Conservation (phyloP, 148 eudicot genomes). For the Simmondsia chinensis region DNA sequence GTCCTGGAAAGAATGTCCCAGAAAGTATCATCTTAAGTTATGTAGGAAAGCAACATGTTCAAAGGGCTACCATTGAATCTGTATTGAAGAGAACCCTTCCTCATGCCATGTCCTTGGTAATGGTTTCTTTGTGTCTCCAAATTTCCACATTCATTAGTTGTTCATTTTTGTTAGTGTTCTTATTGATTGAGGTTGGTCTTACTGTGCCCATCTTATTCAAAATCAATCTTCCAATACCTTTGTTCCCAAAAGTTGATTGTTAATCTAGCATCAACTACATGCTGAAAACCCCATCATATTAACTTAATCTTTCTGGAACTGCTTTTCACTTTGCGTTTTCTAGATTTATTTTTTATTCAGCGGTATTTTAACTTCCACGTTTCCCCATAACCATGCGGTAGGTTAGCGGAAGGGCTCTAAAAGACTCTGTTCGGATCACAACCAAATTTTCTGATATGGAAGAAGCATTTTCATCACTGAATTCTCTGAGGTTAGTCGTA, state of each 20-base stretch:
- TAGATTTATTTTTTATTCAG: no score
- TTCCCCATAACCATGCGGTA: slow-evolving; percentile 12
- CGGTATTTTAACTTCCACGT: neutral
- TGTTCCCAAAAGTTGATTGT: no score
- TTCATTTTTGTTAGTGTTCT: no score
- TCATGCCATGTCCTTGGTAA: slow-evolving; percentile 91
- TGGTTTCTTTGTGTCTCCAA: no score
- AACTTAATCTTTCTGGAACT: no score
- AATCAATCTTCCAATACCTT: no score
- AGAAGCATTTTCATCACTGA: slow-evolving; percentile 37
- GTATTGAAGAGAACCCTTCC: slow-evolving; percentile 91
- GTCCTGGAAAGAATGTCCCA: slow-evolving; percentile 83
- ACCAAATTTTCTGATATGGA: slow-evolving; percentile 81
- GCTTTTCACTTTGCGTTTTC: no score
- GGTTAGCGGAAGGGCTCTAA: slow-evolving; percentile 76
- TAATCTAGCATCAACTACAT: no score
- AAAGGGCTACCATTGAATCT: slow-evolving; percentile 67
- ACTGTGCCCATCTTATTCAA: no score
- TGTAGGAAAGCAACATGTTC: slow-evolving; percentile 58
- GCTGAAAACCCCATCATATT: no score
- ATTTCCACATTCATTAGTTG: no score
- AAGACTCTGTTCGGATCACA: slow-evolving; percentile 66
- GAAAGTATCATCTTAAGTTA: slow-evolving; percentile 57
- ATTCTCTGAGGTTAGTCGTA: slow-evolving; percentile 50
- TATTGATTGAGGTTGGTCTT: slow-evolving; percentile 5